phyloP scores from a whole-genome alignment of 306 rosid species.

The Quercus suber region DNA sequence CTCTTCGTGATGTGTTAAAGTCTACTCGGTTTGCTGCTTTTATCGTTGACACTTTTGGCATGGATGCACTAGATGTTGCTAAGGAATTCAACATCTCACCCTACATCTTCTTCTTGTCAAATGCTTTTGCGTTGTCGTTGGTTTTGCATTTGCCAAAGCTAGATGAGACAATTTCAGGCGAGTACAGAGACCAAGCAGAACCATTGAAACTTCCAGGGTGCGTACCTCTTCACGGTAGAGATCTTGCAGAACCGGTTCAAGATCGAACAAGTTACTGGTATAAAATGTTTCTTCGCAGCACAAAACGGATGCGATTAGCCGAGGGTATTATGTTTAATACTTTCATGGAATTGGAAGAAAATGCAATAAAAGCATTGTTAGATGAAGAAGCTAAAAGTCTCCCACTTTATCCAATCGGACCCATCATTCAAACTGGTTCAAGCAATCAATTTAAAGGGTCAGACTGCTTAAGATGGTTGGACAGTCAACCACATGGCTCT shows the following conservation, averaged over 20 bases:
- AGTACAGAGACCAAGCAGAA: constrained; percentile 23
- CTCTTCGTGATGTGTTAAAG: neutral
- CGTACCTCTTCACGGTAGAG: too few species aligned
- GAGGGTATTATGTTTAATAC: constrained; percentile 39
- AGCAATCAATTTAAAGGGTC: neutral
- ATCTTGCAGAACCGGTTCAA: too few species aligned
- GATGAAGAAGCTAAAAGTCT: neutral
- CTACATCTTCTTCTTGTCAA: neutral
- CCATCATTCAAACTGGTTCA: constrained; percentile 19
- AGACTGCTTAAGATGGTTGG: constrained; percentile 14
- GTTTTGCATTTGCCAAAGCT: neutral
- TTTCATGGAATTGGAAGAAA: constrained; percentile 21
- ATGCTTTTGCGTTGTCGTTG: neutral
- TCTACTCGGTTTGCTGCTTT: neutral
- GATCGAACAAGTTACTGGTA: too few species aligned
- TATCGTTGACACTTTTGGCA: neutral
- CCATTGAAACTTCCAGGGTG: constrained; percentile 9
- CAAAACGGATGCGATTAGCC: neutral
- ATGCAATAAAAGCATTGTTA: constrained; percentile 3
- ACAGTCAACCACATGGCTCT: too few species aligned
- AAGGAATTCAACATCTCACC: neutral
- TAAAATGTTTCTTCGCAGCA: constrained; percentile 25
- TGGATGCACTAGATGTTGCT: neutral
- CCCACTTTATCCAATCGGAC: constrained; percentile 33
- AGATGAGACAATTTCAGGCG: constrained; percentile 31